Evolutionary conservation across 176 grass and related monocot genomes (phyloP).

Genomic region (Puccinellia tenuiflora): DNA sequence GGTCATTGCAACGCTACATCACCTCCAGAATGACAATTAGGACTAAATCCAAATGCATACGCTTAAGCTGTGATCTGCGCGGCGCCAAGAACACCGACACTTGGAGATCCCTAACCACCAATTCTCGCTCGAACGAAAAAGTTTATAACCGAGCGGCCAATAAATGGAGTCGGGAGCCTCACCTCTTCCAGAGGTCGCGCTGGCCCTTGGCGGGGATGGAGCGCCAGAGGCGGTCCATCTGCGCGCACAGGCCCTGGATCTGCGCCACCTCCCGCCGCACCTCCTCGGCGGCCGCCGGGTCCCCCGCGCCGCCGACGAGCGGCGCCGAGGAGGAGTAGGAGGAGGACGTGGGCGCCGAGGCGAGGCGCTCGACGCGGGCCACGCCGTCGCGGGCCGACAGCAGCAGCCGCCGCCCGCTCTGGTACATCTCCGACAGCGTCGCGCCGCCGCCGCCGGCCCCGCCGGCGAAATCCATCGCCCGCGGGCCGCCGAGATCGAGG

Average conservation of each 20-base stretch:
- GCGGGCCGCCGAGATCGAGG: not conserved
- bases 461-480: constrained; percentile 53
- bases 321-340: constrained; percentile 43
- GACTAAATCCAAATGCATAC: not conserved
- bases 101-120: not conserved
- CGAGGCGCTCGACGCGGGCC: constrained; percentile 61
- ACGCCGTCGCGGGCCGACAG: constrained; percentile 63
- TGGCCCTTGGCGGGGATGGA: constrained; percentile 75
- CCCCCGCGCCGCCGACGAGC: constrained; percentile 28
- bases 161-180: not conserved
- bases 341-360: constrained; percentile 59
- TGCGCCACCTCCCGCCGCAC: constrained; percentile 65
- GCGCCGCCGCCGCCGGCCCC: constrained; percentile 40
- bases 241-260: constrained; percentile 85
- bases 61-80: not conserved
- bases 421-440: constrained; percentile 90
- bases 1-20: not conserved
- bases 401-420: constrained; percentile 70
- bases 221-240: constrained; percentile 96
- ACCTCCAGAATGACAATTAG: not conserved
- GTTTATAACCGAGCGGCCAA: not conserved
- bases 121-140: not conserved
- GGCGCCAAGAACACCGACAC: not conserved
- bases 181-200: constrained; percentile 98
- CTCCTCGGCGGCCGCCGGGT: constrained; percentile 36